phyloP scores from a whole-genome alignment of 495 filamentous ascomycete species.

The Aspergillus nidulans region DNA sequence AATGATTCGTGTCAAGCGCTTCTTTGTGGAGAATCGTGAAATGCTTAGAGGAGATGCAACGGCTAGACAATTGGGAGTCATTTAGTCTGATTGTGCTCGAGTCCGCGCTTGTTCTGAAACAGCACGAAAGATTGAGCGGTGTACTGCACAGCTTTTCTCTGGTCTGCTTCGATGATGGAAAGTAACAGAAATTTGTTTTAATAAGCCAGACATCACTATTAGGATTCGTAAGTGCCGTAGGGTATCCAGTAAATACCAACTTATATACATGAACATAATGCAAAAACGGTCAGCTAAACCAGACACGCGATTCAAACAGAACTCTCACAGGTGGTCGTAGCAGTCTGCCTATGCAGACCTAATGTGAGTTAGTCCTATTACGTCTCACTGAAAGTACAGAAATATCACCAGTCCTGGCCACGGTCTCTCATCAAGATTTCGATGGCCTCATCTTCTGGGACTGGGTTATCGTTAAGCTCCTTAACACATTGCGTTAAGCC shows the following conservation, averaged over 20 bases:
- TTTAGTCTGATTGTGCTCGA: background rate
- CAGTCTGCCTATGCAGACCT: background rate
- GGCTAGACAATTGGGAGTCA: background rate
- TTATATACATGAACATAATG: constrained; percentile 8
- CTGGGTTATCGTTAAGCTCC: constrained; percentile 46
- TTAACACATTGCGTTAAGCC: constrained; percentile 44
- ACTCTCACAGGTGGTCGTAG: background rate
- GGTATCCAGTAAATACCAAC: constrained; percentile 25
- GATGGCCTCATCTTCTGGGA: constrained; percentile 45
- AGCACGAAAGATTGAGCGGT: no score
- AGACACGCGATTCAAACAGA: constrained; percentile 4
- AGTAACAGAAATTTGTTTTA: no score
- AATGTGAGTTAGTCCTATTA: constrained; percentile 18
- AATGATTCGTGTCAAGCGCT: background rate
- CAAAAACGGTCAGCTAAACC: constrained; percentile 7
- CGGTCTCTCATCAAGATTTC: constrained; percentile 48
- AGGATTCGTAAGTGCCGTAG: constrained; percentile 19
- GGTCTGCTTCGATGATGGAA: no score
- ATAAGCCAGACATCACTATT: no score
- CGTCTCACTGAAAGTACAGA: background rate
- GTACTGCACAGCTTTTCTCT: no score
- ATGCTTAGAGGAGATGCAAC: background rate
- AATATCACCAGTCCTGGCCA: constrained; percentile 45
- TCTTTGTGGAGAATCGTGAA: background rate
- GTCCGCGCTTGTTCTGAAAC: background rate